These are phyloP conservation scores for Carallia brachiata DNA, from an alignment of 345 rosid genomes.

Conservation along the genomic window DNA sequence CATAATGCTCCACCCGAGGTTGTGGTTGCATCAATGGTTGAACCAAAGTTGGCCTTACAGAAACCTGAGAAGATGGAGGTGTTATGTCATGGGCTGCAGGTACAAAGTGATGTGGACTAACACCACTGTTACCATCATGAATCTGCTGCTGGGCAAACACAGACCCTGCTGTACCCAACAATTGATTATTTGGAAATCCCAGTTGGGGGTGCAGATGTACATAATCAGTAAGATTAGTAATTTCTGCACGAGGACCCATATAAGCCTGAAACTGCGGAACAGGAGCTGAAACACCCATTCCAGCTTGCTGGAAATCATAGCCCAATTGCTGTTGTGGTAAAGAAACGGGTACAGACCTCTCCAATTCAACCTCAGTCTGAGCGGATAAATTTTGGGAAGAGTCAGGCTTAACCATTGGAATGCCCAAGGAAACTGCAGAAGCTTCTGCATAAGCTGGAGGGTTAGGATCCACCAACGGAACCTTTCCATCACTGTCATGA, in stretches of 20 bases:
- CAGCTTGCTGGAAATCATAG: conserved; percentile 37
- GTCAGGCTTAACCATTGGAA: conserved; percentile 34
- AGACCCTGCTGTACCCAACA: conserved; percentile 34
- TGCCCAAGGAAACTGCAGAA: conserved; percentile 36
- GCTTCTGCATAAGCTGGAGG: conserved; percentile 35
- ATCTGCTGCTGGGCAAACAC: conserved; percentile 40
- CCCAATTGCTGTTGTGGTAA: conserved; percentile 41
- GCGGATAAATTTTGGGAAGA: conserved; percentile 38
- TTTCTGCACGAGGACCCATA: conserved; percentile 45
- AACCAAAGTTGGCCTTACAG: conserved; percentile 44
- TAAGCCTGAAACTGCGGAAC: conserved; percentile 32
- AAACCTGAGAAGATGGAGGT: conserved; percentile 39
- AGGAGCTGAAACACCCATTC: conserved; percentile 26
- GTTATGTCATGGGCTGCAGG: conserved; percentile 46
- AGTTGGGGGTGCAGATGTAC: conserved; percentile 36
- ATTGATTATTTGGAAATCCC: conserved; percentile 42
- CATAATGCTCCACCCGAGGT: conserved; percentile 37
- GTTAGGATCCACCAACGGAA: conserved; percentile 29
- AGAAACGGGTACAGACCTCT: conserved; percentile 31
- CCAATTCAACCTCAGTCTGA: conserved; percentile 43
- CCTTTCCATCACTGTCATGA: conserved; percentile 33
- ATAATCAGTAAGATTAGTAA: conserved; percentile 32
- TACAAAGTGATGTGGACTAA: conserved; percentile 41
- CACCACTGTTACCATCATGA: conserved; percentile 26
- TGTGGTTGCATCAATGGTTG: conserved; percentile 47